Evolutionary conservation across 2,329 filamentous ascomycete species (phyloP).

Genomic region (Penicillium sp.): DNA sequence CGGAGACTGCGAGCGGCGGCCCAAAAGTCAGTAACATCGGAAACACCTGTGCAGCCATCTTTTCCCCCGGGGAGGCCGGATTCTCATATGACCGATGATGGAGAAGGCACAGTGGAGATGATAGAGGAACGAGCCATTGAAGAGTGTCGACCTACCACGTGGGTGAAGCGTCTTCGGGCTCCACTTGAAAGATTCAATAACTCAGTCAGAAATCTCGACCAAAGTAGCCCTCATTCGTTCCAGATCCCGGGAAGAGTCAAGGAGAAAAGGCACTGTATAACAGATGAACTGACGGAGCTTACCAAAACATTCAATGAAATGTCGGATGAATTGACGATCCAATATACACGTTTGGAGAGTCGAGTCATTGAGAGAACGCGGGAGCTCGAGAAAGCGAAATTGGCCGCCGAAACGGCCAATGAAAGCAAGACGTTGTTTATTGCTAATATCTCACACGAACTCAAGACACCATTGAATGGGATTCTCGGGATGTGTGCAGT

Average conservation of each 20-base stretch:
- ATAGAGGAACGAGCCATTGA: constrained; percentile 7
- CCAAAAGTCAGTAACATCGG: constrained; percentile 64
- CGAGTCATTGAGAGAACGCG: constrained; percentile 77
- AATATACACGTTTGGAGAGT: constrained; percentile 78
- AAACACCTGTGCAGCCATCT: constrained; percentile 25
- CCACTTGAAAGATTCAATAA: constrained; percentile 12
- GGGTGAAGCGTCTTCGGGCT: constrained; percentile 14
- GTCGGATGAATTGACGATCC: constrained; percentile 82
- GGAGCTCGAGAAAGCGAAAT: constrained; percentile 83
- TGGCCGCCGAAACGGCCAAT: constrained; percentile 88
- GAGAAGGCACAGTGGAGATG: constrained; percentile 1
- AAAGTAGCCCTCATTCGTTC: constrained; percentile 46
- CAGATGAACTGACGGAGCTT: constrained; percentile 79
- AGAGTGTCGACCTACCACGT: constrained; percentile 8
- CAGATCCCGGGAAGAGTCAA: constrained; percentile 81
- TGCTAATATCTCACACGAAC: constrained; percentile 76
- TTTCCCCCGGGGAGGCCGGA: neutral
- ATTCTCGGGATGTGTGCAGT: constrained; percentile 90
- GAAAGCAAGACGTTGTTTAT: constrained; percentile 95
- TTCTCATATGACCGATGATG: neutral
- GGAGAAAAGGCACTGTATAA: constrained; percentile 68
- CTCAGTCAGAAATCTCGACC: neutral
- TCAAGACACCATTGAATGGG: constrained; percentile 88
- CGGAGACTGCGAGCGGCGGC: constrained; percentile 70
- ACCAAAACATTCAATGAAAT: constrained; percentile 87